Base-by-base conservation (phyloP, 2,329 filamentous ascomycete genomes). In the Teratosphaeria nubilosa region DNA sequence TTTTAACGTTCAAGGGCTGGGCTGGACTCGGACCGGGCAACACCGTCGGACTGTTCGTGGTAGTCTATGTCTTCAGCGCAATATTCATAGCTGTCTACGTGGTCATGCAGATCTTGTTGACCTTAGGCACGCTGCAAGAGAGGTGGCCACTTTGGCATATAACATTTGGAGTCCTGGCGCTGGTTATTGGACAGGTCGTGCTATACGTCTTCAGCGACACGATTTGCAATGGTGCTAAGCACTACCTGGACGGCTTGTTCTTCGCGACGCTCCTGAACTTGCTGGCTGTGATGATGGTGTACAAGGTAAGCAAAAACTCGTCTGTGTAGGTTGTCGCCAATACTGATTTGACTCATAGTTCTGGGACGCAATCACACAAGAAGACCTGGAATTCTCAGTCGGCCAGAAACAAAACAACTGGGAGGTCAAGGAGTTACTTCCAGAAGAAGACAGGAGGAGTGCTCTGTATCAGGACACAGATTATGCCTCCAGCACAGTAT, bases 281-380 rank as follows among this genome's bases (percentile, higher is more conserved):
- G 51, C 78, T 99, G 51, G 90, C 86, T 13, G 92, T 99, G 61
- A 99, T 99, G 94, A 99, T 97, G 94, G 86, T 99, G 41, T 99
- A 99, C 82, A 99, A 99, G 87, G 90, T 86, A 74, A 62, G 77
- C 34, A 55, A 48, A 27, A 22, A 7, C 45, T 14, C 22, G 1
- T 22, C 13, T 37, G n/a, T 5, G 5, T 37, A 2, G 0, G 4
- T 10, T 16, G 20, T 16, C 34, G 20, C 50, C 24, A 22, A 53
- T 6, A 54, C 59, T 16, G 3, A 30, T 48, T 16, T 20, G 11
- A 16, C 13, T 31, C 13, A 56, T 66, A 94, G 91, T 99, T 95
- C 79, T 99, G 94, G 94, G 94, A 99, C 72, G 96, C 91, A 16
- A 99, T 99, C 74, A 99, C 94, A 24, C 91, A 89, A 70, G 94